A percentile compares a stretch with the other conserved stretches of the same genome.
Evolutionary conservation across 2,329 filamentous ascomycete genomes (phyloP).

Genomic region (Lomentospora prolificans): DNA sequence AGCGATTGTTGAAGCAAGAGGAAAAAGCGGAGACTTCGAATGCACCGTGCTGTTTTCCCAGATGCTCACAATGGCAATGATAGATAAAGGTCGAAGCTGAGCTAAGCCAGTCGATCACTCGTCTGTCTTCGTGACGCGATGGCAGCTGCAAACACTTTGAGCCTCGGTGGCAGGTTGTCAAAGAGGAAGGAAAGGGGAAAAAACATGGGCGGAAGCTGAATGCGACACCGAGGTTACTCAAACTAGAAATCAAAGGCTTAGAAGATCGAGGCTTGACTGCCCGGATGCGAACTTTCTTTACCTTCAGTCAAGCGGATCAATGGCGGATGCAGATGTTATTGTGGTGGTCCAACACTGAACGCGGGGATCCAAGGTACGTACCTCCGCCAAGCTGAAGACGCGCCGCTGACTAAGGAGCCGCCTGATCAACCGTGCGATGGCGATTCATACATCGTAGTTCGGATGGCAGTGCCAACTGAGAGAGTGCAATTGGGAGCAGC

Average conservation of each 20-base stretch:
- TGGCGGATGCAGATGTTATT: not conserved
- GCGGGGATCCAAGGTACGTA: constrained; percentile 2
- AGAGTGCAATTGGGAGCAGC: not conserved
- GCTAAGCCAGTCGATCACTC: no score
- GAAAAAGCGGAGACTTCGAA: not conserved
- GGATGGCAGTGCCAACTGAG: not conserved
- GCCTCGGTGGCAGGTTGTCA: no score
- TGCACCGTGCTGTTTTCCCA: not conserved
- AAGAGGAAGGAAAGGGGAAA: no score
- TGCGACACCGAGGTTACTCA: no score
- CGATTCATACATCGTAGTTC: no score
- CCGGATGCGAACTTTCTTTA: not conserved
- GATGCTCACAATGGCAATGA: no score
- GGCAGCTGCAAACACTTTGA: no score
- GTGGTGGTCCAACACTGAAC: not conserved
- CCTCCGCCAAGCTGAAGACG: not conserved
- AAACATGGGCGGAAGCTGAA: no score
- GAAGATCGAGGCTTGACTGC: no score
- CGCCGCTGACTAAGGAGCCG: constrained; percentile 7
- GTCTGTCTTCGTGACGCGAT: no score
- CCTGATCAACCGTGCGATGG: not conserved
- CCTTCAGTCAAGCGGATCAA: not conserved
- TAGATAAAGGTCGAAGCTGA: no score
- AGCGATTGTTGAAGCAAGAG: not conserved
- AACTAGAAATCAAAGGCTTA: no score